Base-by-base conservation (phyloP, 2,329 filamentous ascomycete species). In the Nigrograna mackinnonii region DNA sequence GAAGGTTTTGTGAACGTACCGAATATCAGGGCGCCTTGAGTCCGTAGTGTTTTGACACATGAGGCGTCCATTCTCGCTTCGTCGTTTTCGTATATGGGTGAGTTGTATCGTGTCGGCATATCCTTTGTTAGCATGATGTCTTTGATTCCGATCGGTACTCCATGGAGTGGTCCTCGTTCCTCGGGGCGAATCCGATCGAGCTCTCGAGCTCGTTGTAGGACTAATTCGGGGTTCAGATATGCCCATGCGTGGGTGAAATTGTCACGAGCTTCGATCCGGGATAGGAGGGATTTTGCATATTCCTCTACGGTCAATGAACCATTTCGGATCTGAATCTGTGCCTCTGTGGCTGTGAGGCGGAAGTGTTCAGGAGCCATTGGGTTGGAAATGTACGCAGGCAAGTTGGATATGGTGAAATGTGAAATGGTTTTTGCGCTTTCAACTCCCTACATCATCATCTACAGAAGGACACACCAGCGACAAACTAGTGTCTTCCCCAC, bases 31-130 rank as follows among this genome's bases (percentile, higher is more conserved):
- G 79, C 81, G 1, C 82, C 81, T 2, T 77, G 75, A 6, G 74
- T 62, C 2, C 82, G 73, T 3, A 85, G 67, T 4, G 77, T 73
- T 3, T 70, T 70, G 20, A 85, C 66, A 5, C 71, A 73, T 0
- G 69, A 75, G 1, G 81, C 79, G 54, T 85, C 82, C 5, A 80
- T 54, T 14, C 69, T 63, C 2, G 73, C 68, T 16, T 61, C 57
- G 43, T 75, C 61, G 2, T 66, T 64, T 18, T 69, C 55, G 54
- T 83, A 84, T 7, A 84, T 75, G 1, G 74, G 66, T 0, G 81
- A 85, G 46, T 78, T 76, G 57, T 77, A 73, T 21, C 75, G 67
- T 0, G 80, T 83, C 2, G 80, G 80, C 79, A 83, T 80, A 43
- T 80, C 78, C 76, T 84, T 52, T 72, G 73, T 49, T 28, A 55